Evolutionary conservation across 2,329 filamentous ascomycete genomes (phyloP).

Genomic region (Trichoderma afroharzianum): DNA sequence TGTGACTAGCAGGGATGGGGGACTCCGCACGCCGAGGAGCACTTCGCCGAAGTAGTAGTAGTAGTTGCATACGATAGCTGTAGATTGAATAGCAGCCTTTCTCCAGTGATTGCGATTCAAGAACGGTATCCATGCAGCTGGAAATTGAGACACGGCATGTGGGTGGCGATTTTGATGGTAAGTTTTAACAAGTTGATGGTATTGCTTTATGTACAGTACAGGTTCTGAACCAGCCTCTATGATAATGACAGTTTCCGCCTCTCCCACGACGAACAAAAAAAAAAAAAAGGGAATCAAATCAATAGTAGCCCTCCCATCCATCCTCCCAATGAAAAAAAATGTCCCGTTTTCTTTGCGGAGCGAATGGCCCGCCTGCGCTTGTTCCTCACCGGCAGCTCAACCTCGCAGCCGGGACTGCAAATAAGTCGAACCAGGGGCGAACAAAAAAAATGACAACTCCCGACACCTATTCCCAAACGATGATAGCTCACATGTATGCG

Average conservation of each 20-base stretch:
- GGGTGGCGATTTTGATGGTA: neutral
- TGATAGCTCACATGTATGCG: slow-evolving; percentile 8
- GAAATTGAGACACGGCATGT: neutral
- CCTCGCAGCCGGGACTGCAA: neutral
- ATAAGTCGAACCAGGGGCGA: neutral
- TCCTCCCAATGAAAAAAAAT: neutral
- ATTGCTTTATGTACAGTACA: neutral
- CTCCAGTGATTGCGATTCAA: neutral
- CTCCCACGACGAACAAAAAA: neutral
- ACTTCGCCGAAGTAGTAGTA: neutral
- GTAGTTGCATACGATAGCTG: neutral
- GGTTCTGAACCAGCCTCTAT: neutral
- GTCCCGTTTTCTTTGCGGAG: neutral
- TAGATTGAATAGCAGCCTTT: neutral
- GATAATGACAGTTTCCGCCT: neutral
- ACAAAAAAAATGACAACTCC: slow-evolving; percentile 9
- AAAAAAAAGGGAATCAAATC: neutral
- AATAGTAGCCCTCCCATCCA: neutral
- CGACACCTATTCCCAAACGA: slow-evolving; percentile 8
- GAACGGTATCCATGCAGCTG: neutral
- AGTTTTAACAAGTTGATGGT: neutral
- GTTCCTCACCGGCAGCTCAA: neutral
- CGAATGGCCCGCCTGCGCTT: neutral
- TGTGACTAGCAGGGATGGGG: neutral
- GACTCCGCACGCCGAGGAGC: neutral